Percentiles rank a stretch among this genome's conserved stretches.
phyloP scores from a whole-genome alignment of 2,329 filamentous ascomycete species.

The Xylaria sp. region DNA sequence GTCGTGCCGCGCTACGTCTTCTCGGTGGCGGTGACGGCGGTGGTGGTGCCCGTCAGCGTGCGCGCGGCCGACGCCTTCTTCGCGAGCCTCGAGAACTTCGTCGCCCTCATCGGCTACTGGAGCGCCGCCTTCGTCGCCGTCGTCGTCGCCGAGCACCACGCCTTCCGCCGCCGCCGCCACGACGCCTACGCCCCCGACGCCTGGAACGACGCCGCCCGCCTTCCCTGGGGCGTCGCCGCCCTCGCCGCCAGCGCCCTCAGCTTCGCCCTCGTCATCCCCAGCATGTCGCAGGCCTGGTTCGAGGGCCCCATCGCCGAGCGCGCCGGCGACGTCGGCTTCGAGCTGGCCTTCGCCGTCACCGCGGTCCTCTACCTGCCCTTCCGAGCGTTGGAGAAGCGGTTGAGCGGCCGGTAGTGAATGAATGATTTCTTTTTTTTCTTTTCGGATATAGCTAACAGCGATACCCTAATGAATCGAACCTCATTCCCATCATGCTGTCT shows the following conservation, averaged over 20 bases:
- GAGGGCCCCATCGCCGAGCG: slow-evolving; percentile 60
- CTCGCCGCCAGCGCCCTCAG: slow-evolving; percentile 41
- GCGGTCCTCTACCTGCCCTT: slow-evolving; percentile 48
- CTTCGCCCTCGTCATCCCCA: slow-evolving; percentile 57
- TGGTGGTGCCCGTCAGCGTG: slow-evolving; percentile 63
- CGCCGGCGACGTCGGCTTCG: slow-evolving; percentile 68
- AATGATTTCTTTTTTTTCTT: no score
- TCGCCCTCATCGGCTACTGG: slow-evolving; percentile 62
- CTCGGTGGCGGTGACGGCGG: slow-evolving; percentile 57
- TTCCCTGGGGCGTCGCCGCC: slow-evolving; percentile 45
- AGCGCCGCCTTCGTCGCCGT: slow-evolving; percentile 58
- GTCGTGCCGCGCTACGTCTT: slow-evolving; percentile 61
- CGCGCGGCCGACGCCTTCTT: slow-evolving; percentile 60
- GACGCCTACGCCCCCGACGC: slow-evolving; percentile 41
- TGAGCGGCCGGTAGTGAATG: slow-evolving; percentile 30
- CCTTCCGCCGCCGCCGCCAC: slow-evolving; percentile 40
- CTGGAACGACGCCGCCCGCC: slow-evolving; percentile 42
- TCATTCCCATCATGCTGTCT: no score
- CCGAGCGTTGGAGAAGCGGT: slow-evolving; percentile 42
- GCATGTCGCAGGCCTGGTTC: slow-evolving; percentile 64
- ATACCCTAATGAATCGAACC: no score
- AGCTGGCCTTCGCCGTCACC: slow-evolving; percentile 59
- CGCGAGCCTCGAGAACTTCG: slow-evolving; percentile 58
- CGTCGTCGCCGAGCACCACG: slow-evolving; percentile 44
- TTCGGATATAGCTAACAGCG: no score